Evolutionary conservation across 1,139 yeast species (phyloP).

Genomic region (Ogataea hybrid): DNA sequence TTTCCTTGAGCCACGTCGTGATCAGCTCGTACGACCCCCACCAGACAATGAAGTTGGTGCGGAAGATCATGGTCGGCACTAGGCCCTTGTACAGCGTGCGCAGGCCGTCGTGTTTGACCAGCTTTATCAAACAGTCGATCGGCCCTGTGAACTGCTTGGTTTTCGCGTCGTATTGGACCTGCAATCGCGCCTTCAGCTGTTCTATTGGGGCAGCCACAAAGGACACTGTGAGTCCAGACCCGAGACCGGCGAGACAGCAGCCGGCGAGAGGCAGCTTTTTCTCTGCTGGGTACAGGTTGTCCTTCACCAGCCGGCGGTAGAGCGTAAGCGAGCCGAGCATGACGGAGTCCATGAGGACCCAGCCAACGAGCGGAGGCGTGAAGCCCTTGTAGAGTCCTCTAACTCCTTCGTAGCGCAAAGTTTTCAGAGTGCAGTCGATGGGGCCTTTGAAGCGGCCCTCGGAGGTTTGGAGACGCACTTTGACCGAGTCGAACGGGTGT

Average conservation of each 20-base stretch:
- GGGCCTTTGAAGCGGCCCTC: slow-evolving; percentile 79
- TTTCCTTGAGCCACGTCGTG: slow-evolving; percentile 62
- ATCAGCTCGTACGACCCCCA: slow-evolving; percentile 91
- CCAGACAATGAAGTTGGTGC: slow-evolving; percentile 87
- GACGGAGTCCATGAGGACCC: slow-evolving; percentile 90
- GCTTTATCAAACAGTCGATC: slow-evolving; percentile 60
- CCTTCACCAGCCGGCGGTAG: slow-evolving; percentile 67
- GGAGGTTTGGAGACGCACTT: slow-evolving; percentile 84
- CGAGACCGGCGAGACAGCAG: slow-evolving; percentile 69
- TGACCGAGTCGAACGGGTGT: slow-evolving; percentile 90
- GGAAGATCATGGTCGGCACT: slow-evolving; percentile 80
- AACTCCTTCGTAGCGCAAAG: slow-evolving; percentile 70
- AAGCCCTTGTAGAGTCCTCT: slow-evolving; percentile 83
- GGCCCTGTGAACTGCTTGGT: slow-evolving; percentile 76
- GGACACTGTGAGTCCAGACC: slow-evolving; percentile 94
- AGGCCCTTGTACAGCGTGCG: slow-evolving; percentile 76
- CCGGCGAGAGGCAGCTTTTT: slow-evolving; percentile 68
- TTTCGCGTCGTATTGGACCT: slow-evolving; percentile 82
- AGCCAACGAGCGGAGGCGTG: slow-evolving; percentile 88
- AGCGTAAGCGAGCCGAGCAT: slow-evolving; percentile 85
- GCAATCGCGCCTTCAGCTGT: slow-evolving; percentile 82
- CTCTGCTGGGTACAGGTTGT: slow-evolving; percentile 55
- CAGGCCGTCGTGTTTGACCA: slow-evolving; percentile 59
- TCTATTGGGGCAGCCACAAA: slow-evolving; percentile 95
- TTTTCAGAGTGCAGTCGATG: slow-evolving; percentile 72